Percentiles rank a stretch among this genome's conserved stretches.
phyloP scores from a whole-genome alignment of 1,139 yeast genomes.

The Pichia sp. region DNA sequence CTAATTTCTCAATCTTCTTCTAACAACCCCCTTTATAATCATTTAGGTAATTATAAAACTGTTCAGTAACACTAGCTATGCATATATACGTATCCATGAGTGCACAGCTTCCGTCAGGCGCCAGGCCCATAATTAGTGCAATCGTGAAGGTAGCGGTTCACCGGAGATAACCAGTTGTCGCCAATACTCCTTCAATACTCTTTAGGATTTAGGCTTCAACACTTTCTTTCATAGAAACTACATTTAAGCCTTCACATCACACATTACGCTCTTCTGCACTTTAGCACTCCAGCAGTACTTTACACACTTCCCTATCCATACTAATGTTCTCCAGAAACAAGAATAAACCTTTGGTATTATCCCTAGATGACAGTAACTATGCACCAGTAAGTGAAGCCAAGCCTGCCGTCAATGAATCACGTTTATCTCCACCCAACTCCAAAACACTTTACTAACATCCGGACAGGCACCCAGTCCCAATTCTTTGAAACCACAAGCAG shows the following conservation, averaged over 20 bases:
- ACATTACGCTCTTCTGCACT: not conserved
- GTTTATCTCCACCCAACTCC: not conserved
- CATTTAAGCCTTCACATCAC: not conserved
- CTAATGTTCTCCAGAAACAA: conserved; percentile 19
- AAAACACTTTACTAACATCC: not conserved
- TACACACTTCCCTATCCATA: too few relatives aligned
- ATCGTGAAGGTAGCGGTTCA: too few relatives aligned
- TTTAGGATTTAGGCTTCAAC: conserved; percentile 86
- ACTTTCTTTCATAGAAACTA: not conserved
- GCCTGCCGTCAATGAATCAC: not conserved
- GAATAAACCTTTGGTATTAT: conserved; percentile 20
- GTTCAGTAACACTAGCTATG: too few relatives aligned
- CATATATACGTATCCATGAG: too few relatives aligned
- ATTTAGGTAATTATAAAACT: too few relatives aligned
- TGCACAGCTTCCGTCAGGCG: too few relatives aligned
- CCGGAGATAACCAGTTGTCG: too few relatives aligned
- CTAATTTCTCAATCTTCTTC: too few relatives aligned
- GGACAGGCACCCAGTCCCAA: conserved; percentile 22
- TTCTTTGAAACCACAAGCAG: conserved; percentile 22
- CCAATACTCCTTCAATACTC: conserved; percentile 99
- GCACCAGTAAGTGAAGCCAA: conserved; percentile 19
- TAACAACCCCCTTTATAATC: too few relatives aligned
- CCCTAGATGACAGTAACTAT: conserved; percentile 22
- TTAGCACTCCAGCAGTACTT: not conserved
- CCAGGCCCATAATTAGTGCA: too few relatives aligned